Base-by-base conservation (phyloP, 805 yeast genomes). In the Candida corydali region DNA sequence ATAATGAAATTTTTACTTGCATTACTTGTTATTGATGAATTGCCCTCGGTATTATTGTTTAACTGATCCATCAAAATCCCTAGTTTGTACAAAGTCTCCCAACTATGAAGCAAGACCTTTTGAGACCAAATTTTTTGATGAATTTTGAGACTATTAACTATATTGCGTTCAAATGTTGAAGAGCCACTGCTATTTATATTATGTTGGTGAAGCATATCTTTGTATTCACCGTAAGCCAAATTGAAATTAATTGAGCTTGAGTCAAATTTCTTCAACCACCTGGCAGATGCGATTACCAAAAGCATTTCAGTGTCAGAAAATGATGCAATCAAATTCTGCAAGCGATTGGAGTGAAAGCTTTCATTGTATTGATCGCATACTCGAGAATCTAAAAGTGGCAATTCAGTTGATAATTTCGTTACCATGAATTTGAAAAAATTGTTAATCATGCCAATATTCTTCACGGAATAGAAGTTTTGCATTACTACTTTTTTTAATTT, bases 161-260 rank as follows among this genome's bases (percentile, higher is more conserved):
- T 51, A 23, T 61, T 50, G 34, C 57, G 57, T 30, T 68, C 76
- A 22, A 67, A 50, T 22, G 62, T 61, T 5, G 61, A 54, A 3
- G 61, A 43, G 18, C 47, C 42, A 10, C 47, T 37, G 1, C 59
- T 46, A 5, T 57, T 46, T 4, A 61, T 51, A 38, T 75, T 72
- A 39, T 68, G 57, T 0, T 51, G 43, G 37, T 73, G 70, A 29
- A 78, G 65, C 67, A 80, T 70, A 2, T 61, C 64, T n/a, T 53
- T 51, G 56, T 86, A 91, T 55, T 91, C 98, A 22, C 78, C 80
- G 54, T 80, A 82, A 0, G 81, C 83, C 40, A 87, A 60, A 46
- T 84, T 85, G 58, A 88, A 80, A 54, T 86, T 89, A 14, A 86
- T 72, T n/a, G 69, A 67, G 10, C 68, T 77, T 17, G 76, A 57